Evolutionary conservation across 371 early-diverging fungal genomes (phyloP), one percentile per base, ranked within the genome.

Genomic region (Quaeritorhiza haematococci): DNA sequence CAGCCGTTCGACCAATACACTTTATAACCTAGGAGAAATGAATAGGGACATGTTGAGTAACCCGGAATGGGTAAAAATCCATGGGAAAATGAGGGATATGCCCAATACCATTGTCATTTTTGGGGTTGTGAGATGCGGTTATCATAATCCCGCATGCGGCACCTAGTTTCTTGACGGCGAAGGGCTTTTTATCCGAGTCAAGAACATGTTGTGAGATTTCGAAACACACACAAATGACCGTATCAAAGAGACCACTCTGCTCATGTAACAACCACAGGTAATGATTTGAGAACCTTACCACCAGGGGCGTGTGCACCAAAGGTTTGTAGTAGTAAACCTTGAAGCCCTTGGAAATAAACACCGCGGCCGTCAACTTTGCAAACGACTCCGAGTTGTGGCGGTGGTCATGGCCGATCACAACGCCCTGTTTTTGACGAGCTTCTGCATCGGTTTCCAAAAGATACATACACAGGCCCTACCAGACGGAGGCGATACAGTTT

Each of bases 41-140:
- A n/a, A n/a, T n/a, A n/a, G n/a, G n/a, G n/a, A n/a, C n/a, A n/a
- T n/a, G n/a, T n/a, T n/a, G n/a, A n/a, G 47, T 21, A 47, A 15
- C 10, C 47, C 10, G 13, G 27, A 24, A 47, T 15, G 24, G 47
- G 47, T 15, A 47, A 47, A 47, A 23, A 50, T 19, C n/a, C n/a
- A n/a, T n/a, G n/a, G n/a, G n/a, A n/a, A n/a, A n/a, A n/a, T n/a
- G n/a, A n/a, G n/a, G n/a, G n/a, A n/a, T n/a, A n/a, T n/a, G n/a
- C n/a, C n/a, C n/a, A n/a, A 8, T 34, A 50, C 58, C 72, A 74
- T 98, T 99, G 70, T 99, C 97, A 63, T 87, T 78, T 68, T 92
- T 92, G 29, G 98, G 98, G 68, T 98, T 98, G 67, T 99, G 99
- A 45, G 91, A 91, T 19, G 98, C 98, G 8, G 98, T 97, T 50